Percentiles rank a stretch among this genome's conserved stretches.
Conservation (phyloP, 106 monocot species). For the Triglochin maritima region DNA sequence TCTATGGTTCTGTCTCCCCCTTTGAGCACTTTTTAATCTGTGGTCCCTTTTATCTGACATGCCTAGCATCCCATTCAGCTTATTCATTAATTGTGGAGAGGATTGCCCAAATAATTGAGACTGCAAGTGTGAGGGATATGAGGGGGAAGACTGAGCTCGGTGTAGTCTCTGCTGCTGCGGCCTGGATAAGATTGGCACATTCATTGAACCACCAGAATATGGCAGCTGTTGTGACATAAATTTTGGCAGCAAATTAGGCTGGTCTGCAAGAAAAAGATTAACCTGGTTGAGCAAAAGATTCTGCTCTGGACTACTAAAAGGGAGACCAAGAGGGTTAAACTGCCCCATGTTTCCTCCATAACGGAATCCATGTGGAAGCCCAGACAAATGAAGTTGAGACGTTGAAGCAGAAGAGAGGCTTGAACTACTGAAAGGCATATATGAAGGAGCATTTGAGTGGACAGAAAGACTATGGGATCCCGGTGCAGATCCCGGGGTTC, state of each 20-base stretch:
- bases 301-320: conserved; percentile 9
- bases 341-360: conserved; percentile 30
- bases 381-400: conserved; percentile 29
- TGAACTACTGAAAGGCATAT: conserved; percentile 6
- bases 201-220: conserved; percentile 24
- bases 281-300: conserved; percentile 20
- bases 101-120: conserved; percentile 23
- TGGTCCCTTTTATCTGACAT: conserved; percentile 25
- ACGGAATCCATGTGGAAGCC: conserved; percentile 15
- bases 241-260: conserved; percentile 21
- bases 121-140: conserved; percentile 30
- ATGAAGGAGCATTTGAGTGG: conserved; percentile 4
- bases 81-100: conserved; percentile 20
- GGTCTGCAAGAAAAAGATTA: conserved; percentile 19
- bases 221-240: conserved; percentile 34
- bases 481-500: conserved; percentile 8
- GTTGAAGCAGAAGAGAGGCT: conserved; percentile 11
- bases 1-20: conserved; percentile 23
- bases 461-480: conserved; percentile 2
- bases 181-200: conserved; percentile 21
- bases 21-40: conserved; percentile 25
- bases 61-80: conserved; percentile 16
- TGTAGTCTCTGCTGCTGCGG: conserved; percentile 31
- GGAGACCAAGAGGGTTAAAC: conserved; percentile 14
- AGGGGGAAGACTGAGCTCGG: conserved; percentile 22